phyloP scores from a whole-genome alignment of 306 rosid species.

The Inga laurina region DNA sequence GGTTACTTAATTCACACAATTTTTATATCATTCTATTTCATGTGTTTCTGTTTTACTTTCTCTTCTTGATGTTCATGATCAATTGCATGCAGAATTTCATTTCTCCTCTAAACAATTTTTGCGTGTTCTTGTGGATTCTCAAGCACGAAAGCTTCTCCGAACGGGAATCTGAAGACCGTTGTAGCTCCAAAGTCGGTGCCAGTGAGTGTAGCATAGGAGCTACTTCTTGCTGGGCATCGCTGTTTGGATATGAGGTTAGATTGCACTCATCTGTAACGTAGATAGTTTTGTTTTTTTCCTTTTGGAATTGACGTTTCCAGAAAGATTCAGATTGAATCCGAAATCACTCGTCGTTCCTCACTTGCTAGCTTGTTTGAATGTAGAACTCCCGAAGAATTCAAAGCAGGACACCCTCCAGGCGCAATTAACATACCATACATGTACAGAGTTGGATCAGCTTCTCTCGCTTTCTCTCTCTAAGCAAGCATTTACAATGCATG shows the following conservation, averaged over 20 bases:
- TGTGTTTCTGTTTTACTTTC: not conserved
- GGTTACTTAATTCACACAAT: not conserved
- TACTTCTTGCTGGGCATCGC: slow-evolving; percentile 80
- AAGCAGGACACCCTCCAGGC: slow-evolving; percentile 65
- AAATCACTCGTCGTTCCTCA: not conserved
- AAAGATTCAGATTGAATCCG: slow-evolving; percentile 11
- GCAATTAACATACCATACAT: slow-evolving; percentile 79
- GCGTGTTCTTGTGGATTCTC: not conserved
- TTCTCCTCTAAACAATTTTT: not conserved
- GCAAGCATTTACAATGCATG: not conserved
- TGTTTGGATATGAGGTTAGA: slow-evolving; percentile 79
- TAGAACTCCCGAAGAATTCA: slow-evolving; percentile 81
- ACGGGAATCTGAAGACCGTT: slow-evolving; percentile 48
- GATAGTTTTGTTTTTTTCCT: not conserved
- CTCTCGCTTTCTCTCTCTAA: not conserved
- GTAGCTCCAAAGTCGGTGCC: slow-evolving; percentile 81
- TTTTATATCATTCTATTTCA: not conserved
- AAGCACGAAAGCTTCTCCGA: slow-evolving; percentile 47
- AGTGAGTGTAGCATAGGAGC: slow-evolving; percentile 80
- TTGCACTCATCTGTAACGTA: not conserved
- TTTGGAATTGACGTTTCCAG: not conserved
- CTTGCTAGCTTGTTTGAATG: not conserved
- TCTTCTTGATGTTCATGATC: slow-evolving; percentile 5
- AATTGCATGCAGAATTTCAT: slow-evolving; percentile 32
- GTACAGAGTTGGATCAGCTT: slow-evolving; percentile 81